Evolutionary conservation across 306 rosid species (phyloP), one percentile per base, ranked within the genome.

Genomic region (Malus sieversii): DNA sequence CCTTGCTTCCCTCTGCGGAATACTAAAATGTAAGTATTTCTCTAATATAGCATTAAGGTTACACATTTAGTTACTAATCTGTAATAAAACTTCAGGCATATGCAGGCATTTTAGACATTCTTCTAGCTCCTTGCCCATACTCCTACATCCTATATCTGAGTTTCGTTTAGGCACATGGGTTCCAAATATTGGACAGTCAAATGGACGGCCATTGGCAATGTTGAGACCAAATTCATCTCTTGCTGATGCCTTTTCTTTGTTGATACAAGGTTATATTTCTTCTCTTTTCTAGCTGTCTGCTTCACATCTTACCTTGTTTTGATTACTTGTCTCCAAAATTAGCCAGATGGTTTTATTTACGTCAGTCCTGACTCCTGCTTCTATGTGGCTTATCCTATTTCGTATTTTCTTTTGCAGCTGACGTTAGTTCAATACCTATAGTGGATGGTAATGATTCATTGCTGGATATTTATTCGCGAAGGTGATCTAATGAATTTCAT

Each of bases 91-190:
- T 85, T 80, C 94, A 92, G 97, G 92, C 83, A 86, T 92, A 73
- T 90, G 93, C 86, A 86, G 96, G 87, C 81, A 90, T 73, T 92
- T 90, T 80, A 86, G 87, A 82, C 86, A 90, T 80, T 87, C 90
- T 55, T 81, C 86, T 40, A 73, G 88, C 80, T 88, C 92, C 75
- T 82, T 92, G 85, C 97, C 97, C 72, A 87, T 92, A 80, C 96
- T 92, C 77, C 92, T 88, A 70, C 80, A 78, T 35, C 96, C 96
- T 4, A 84, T 92, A 75, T 91, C 90, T 79, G 85, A 88, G 58
- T 80, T 92, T 79, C 92, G 89, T 65, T 68, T 90, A 85, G 97
- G 96, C 58, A 87, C 96, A 6, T 88, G 96, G 97, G 87, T 88
- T 85, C 94, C 97, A 46, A 86, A 83, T 75, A 90, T 90, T 80